Conservation (phyloP, 768 basidiomycete species). For the Hericium erinaceus region DNA sequence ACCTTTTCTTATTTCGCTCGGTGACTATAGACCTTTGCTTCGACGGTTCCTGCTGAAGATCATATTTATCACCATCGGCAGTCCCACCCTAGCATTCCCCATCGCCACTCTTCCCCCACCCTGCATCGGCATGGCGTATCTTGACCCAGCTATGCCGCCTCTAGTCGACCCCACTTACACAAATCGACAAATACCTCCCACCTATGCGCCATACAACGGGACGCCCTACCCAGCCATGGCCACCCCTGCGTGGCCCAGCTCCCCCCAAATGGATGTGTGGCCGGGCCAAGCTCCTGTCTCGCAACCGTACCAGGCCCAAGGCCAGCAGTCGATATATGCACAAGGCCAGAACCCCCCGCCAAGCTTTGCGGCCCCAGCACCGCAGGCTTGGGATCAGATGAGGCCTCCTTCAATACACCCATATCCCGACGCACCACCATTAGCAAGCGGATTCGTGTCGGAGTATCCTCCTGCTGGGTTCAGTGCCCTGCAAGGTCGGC, state of each 20-base stretch:
- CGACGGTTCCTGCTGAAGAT: too few relatives aligned
- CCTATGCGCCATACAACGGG: background rate
- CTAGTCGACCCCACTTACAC: background rate
- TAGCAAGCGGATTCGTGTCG: background rate
- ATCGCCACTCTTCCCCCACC: background rate
- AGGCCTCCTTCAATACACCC: background rate
- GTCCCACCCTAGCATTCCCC: background rate
- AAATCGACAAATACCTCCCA: background rate
- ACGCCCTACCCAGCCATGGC: background rate
- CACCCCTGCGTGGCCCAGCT: background rate
- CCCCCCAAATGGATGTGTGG: background rate
- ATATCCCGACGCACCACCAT: background rate
- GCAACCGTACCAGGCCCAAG: background rate
- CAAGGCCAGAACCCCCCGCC: background rate
- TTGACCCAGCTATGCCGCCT: background rate
- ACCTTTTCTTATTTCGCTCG: background rate
- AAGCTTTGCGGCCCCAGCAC: background rate
- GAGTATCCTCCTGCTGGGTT: background rate
- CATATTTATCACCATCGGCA: background rate
- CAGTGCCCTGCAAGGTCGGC: background rate
- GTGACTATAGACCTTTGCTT: background rate
- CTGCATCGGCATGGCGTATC: background rate
- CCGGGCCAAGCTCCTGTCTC: background rate
- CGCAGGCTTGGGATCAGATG: background rate
- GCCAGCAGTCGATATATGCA: background rate